A percentile compares a stretch with the other conserved stretches of the same genome.
Evolutionary conservation across 345 rosid genomes (phyloP).

Genomic region (Eucalyptus sideroxylon): DNA sequence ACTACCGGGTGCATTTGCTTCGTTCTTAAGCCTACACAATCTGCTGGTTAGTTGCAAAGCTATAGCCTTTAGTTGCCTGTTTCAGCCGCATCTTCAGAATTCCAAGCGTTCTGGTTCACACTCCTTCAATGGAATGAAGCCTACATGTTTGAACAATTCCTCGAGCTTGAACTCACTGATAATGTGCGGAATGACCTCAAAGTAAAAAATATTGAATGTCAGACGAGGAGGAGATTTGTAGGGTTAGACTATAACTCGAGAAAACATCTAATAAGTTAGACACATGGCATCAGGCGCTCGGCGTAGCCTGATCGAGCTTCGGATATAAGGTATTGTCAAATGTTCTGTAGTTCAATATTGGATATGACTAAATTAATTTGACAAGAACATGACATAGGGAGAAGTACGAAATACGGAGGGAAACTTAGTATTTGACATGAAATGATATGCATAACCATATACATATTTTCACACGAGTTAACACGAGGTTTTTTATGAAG

Average conservation of each 20-base stretch:
- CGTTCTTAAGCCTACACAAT: not conserved
- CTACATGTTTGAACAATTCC: not conserved
- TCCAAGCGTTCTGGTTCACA: not conserved
- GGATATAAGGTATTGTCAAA: not conserved
- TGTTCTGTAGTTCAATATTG: not conserved
- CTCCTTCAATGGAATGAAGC: not conserved
- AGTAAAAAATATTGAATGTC: not conserved
- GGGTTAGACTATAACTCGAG: not conserved
- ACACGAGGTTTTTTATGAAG: not conserved
- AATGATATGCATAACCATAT: not conserved
- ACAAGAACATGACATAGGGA: not conserved
- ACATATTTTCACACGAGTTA: not conserved
- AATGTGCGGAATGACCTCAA: not conserved
- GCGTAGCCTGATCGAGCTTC: not conserved
- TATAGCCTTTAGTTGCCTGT: not conserved
- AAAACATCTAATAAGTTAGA: not conserved
- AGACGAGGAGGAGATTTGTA: not conserved
- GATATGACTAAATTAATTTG: not conserved
- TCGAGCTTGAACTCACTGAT: not conserved
- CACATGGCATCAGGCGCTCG: not conserved
- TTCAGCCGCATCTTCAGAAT: not conserved
- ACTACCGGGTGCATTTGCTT: not conserved
- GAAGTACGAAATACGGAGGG: not conserved
- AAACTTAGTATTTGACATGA: not conserved
- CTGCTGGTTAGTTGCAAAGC: not conserved